Conservation (phyloP, 176 grass and related monocot genomes). For the Oryza meyeriana region DNA sequence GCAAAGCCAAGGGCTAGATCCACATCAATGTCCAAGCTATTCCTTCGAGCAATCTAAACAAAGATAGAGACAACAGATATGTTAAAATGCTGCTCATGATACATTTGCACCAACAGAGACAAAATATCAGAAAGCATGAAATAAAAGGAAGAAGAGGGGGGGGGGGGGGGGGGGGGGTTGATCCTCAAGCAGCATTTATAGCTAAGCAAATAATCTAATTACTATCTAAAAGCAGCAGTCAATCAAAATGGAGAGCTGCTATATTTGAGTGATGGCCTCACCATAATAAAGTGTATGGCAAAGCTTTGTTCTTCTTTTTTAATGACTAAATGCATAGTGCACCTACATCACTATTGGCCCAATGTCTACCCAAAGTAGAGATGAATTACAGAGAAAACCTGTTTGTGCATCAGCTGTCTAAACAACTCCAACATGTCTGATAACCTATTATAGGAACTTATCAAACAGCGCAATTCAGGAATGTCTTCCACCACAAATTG, state of each 20-base stretch:
- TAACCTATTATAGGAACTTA: background rate
- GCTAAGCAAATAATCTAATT: background rate
- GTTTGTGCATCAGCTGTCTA: background rate
- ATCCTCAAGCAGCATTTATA: background rate
- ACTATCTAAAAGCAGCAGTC: background rate
- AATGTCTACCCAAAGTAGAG: background rate
- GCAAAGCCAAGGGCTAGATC: slow-evolving; percentile 96
- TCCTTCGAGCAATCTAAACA: slow-evolving; percentile 84
- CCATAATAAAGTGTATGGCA: background rate
- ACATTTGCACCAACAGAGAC: slow-evolving; percentile 6
- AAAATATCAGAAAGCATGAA: slow-evolving; percentile 9
- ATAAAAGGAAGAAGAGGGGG: background rate
- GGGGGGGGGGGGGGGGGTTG: too few relatives aligned
- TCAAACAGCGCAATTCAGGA: background rate
- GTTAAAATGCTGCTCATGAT: slow-evolving; percentile 11
- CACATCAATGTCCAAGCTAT: slow-evolving; percentile 94
- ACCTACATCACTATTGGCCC: background rate
- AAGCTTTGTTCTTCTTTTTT: background rate
- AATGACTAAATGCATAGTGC: background rate
- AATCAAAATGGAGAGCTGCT: background rate
- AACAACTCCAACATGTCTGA: background rate
- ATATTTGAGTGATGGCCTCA: slow-evolving; percentile 24
- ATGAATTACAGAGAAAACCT: background rate
- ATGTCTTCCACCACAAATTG: background rate
- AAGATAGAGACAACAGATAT: slow-evolving; percentile 31